A percentile compares a stretch with the other conserved stretches of the same genome.
phyloP scores from a whole-genome alignment of 345 rosid genomes.

The Populus davidiana region DNA sequence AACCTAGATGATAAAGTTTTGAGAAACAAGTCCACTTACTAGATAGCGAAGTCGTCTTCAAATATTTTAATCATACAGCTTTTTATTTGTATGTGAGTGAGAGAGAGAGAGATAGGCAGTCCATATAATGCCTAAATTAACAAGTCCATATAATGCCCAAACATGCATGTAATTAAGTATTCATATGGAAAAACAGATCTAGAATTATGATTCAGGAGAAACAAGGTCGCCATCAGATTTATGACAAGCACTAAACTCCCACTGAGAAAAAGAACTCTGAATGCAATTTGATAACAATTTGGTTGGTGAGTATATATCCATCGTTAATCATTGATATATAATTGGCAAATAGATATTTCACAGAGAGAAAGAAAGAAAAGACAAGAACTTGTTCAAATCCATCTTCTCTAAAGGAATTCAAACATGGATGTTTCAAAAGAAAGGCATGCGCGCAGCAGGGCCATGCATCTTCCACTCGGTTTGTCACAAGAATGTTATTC shows the following conservation, averaged over 20 bases:
- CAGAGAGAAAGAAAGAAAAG: not conserved
- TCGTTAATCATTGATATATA: slow-evolving; percentile 2
- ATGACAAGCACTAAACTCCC: slow-evolving; percentile 12
- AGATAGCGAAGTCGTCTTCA: not conserved
- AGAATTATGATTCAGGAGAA: not conserved
- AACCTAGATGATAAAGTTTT: not conserved
- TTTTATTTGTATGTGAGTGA: not conserved
- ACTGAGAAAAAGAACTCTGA: slow-evolving; percentile 5
- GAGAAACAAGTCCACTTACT: not conserved
- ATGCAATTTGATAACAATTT: not conserved
- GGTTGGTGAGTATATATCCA: slow-evolving; percentile 1
- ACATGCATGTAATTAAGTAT: slow-evolving; percentile 7
- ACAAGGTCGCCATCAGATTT: slow-evolving; percentile 12
- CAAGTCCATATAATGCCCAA: slow-evolving; percentile 20
- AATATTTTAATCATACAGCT: not conserved
- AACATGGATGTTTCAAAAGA: not conserved
- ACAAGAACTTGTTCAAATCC: slow-evolving; percentile 14
- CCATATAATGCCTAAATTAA: slow-evolving; percentile 19
- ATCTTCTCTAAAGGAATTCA: not conserved
- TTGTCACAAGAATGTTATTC: not conserved
- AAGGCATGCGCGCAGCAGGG: not conserved
- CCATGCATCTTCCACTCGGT: not conserved
- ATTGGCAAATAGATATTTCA: not conserved
- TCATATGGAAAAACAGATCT: not conserved
- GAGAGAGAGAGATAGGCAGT: not conserved